Evolutionary conservation across 129 eudicot genomes (phyloP).

Genomic region (Glebionis coronaria): DNA sequence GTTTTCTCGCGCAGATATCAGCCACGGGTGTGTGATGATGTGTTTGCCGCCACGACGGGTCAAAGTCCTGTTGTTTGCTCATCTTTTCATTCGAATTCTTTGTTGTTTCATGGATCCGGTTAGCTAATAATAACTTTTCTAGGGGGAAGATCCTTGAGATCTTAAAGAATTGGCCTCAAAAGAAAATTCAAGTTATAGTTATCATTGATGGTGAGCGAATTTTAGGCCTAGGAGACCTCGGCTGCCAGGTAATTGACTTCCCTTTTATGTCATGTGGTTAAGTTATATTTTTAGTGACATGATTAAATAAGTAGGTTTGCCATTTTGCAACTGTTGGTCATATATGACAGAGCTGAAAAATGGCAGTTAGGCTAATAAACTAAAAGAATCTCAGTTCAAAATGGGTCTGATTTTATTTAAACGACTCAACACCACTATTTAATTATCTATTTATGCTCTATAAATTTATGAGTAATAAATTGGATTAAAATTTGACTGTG

Average conservation of each 20-base stretch:
- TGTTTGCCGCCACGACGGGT: no score
- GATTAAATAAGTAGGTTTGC: slow-evolving; percentile 16
- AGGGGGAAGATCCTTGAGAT: slow-evolving; percentile 93
- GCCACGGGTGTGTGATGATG: no score
- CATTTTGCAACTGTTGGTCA: neutral
- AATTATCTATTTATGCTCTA: no score
- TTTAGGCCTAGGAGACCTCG: slow-evolving; percentile 98
- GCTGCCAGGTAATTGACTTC: slow-evolving; percentile 71
- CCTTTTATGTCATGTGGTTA: no score
- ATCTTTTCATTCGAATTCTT: neutral
- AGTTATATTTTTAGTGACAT: neutral
- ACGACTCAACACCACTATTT: no score
- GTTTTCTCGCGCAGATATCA: no score
- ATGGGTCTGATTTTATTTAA: no score
- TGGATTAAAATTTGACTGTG: no score
- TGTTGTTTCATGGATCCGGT: neutral
- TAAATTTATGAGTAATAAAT: no score
- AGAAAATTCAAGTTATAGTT: slow-evolving; percentile 90
- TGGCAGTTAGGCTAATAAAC: no score
- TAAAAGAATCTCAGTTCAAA: no score
- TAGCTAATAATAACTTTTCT: slow-evolving; percentile 19
- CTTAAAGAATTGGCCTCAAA: slow-evolving; percentile 95
- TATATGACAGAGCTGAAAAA: no score
- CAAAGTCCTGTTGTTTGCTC: neutral
- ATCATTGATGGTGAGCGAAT: slow-evolving; percentile 97